phyloP scores from a whole-genome alignment of 2,329 filamentous ascomycete species.

The Alternaria gansuensis region DNA sequence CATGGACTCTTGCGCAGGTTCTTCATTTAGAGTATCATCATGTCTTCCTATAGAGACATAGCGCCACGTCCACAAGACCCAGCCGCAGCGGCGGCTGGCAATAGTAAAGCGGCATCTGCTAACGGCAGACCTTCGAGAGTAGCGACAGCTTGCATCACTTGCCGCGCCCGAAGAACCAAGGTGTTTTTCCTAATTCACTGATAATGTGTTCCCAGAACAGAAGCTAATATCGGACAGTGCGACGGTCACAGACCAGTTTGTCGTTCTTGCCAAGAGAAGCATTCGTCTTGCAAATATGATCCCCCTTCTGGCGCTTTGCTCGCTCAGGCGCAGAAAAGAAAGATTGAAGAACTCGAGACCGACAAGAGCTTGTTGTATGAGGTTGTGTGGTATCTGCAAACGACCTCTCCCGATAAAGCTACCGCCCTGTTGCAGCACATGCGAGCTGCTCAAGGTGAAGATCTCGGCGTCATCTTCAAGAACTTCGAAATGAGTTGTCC shows the following conservation, averaged over 20 bases:
- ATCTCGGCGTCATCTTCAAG: constrained; percentile 16
- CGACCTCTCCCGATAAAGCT: constrained; percentile 21
- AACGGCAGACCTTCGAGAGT: constrained; percentile 8
- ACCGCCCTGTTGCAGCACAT: constrained; percentile 20
- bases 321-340: constrained; percentile 18
- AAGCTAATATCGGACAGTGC: constrained; percentile 15
- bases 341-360: constrained; percentile 18
- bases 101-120: not conserved
- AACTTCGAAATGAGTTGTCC: constrained; percentile 9
- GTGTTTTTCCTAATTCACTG: constrained; percentile 5
- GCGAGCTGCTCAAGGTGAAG: constrained; percentile 13
- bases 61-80: constrained; percentile 13
- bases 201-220: not conserved
- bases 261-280: constrained; percentile 10
- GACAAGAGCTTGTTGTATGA: constrained; percentile 22
- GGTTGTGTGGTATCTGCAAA: constrained; percentile 32
- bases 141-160: constrained; percentile 14
- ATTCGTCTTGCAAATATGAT: constrained; percentile 14
- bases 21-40: not conserved
- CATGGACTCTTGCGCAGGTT: not conserved
- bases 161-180: constrained; percentile 18
- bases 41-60: constrained; percentile 12
- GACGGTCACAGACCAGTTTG: constrained; percentile 20
- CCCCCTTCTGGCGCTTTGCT: constrained; percentile 13
- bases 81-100: not conserved